phyloP scores from a whole-genome alignment of 169 alveolate genomes.

The Plasmodium adleri region DNA sequence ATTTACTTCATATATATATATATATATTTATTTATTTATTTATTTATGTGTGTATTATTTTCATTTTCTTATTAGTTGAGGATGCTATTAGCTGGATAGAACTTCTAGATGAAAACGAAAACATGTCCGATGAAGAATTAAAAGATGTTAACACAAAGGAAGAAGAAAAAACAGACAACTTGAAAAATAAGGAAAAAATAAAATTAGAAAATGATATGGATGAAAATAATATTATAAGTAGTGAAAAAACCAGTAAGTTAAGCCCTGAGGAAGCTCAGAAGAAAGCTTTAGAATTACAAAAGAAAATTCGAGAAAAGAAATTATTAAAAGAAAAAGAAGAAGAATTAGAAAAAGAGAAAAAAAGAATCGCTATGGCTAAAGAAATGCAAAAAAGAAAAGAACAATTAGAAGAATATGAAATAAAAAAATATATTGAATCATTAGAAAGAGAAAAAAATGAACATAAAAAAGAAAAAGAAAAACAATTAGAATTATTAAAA shows the following conservation, averaged over 20 bases:
- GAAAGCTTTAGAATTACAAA: slow-evolving; percentile 68
- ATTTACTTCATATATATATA: too few species aligned
- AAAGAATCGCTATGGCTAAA: slow-evolving; percentile 71
- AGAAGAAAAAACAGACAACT: neutral
- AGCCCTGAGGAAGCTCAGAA: slow-evolving; percentile 72
- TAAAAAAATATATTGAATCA: slow-evolving; percentile 40
- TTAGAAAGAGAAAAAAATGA: slow-evolving; percentile 71
- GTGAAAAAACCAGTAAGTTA: slow-evolving; percentile 21
- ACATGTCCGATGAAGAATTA: neutral
- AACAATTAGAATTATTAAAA: slow-evolving; percentile 62
- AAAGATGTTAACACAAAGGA: neutral
- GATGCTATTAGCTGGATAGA: slow-evolving; percentile 73
- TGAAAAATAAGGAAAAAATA: neutral
- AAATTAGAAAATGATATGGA: neutral
- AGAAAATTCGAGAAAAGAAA: slow-evolving; percentile 70
- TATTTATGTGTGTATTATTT: neutral
- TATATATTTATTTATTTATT: neutral
- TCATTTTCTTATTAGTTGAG: slow-evolving; percentile 26
- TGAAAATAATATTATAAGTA: neutral
- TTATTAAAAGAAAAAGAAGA: slow-evolving; percentile 70
- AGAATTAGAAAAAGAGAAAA: slow-evolving; percentile 66
- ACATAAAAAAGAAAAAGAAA: slow-evolving; percentile 74
- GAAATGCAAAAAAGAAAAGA: slow-evolving; percentile 73
- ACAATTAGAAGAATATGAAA: slow-evolving; percentile 74
- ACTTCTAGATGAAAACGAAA: slow-evolving; percentile 25